Evolutionary conservation across 768 basidiomycete species (phyloP).

Genomic region (Fomitopsis serialis): DNA sequence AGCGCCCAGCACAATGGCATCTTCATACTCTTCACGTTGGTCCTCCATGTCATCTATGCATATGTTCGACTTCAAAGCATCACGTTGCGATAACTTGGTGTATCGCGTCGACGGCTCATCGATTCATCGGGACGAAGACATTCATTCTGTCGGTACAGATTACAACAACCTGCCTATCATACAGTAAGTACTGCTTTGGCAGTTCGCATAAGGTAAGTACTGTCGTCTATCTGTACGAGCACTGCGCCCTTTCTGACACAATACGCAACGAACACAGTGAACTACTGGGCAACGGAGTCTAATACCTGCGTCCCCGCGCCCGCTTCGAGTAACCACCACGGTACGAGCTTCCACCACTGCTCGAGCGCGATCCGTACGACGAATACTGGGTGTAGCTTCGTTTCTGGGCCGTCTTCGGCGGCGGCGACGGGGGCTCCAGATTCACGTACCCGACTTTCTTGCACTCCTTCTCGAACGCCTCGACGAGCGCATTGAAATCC

Average conservation of each 20-base stretch:
- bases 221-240: no score
- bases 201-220: no score
- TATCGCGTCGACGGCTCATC: no score
- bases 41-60: no score
- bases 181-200: no score
- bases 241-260: no score
- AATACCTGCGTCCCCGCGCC: slow-evolving; percentile 4
- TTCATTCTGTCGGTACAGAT: no score
- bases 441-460: slow-evolving; percentile 29
- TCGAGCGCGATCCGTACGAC: slow-evolving; percentile 2
- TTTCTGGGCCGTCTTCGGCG: slow-evolving; percentile 14
- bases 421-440: not conserved
- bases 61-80: no score
- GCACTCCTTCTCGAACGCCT: slow-evolving; percentile 38
- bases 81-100: no score
- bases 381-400: slow-evolving; percentile 12
- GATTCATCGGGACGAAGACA: no score
- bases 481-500: slow-evolving; percentile 35
- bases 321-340: slow-evolving; percentile 9
- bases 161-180: no score
- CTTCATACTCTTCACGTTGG: not conserved
- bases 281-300: not conserved
- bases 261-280: not conserved
- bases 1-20: no score
- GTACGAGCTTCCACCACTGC: slow-evolving; percentile 3